Percentiles rank a stretch among this genome's conserved stretches.
Conservation (phyloP, 1,284 basidiomycete species). For the Moesziomyces globuligerus region DNA sequence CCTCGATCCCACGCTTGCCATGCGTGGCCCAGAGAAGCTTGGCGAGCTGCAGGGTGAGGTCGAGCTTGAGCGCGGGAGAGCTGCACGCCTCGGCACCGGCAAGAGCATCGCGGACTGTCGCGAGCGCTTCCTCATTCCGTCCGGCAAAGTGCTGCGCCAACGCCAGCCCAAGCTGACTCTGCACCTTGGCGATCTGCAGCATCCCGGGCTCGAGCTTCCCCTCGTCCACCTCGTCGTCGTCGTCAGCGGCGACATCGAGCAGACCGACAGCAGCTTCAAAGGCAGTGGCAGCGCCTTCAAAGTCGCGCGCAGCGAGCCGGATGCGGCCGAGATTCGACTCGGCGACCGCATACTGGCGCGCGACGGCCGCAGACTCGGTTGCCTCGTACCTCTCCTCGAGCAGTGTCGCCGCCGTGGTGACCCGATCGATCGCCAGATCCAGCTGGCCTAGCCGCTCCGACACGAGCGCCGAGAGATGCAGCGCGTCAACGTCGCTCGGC, state of each 20-base stretch:
- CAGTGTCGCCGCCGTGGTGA: slow-evolving; percentile 76
- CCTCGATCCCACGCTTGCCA: slow-evolving; percentile 9
- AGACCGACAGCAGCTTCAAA: slow-evolving; percentile 80
- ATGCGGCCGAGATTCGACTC: slow-evolving; percentile 85
- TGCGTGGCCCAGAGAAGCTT: slow-evolving; percentile 19
- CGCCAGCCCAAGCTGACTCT: slow-evolving; percentile 30
- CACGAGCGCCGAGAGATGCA: slow-evolving; percentile 86
- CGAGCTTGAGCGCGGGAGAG: background rate
- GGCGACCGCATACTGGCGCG: slow-evolving; percentile 82
- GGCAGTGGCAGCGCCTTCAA: slow-evolving; percentile 75
- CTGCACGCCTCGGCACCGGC: background rate
- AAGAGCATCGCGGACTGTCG: slow-evolving; percentile 15
- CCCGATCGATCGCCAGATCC: slow-evolving; percentile 74
- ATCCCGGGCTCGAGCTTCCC: slow-evolving; percentile 1
- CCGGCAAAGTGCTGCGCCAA: slow-evolving; percentile 22
- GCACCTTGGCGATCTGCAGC: slow-evolving; percentile 10
- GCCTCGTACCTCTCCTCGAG: slow-evolving; percentile 89
- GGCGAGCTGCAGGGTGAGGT: slow-evolving; percentile 21
- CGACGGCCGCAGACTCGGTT: slow-evolving; percentile 80
- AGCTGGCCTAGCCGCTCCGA: slow-evolving; percentile 83
- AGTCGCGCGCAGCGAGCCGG: slow-evolving; percentile 74
- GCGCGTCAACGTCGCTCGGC: slow-evolving; percentile 78
- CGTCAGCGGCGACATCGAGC: slow-evolving; percentile 70
- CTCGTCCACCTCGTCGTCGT: slow-evolving; percentile 64
- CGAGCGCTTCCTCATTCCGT: slow-evolving; percentile 10